A percentile compares a stretch with the other conserved stretches of the same genome.
Evolutionary conservation across 768 basidiomycete genomes (phyloP).

Genomic region (Clitopilus hobsonii): DNA sequence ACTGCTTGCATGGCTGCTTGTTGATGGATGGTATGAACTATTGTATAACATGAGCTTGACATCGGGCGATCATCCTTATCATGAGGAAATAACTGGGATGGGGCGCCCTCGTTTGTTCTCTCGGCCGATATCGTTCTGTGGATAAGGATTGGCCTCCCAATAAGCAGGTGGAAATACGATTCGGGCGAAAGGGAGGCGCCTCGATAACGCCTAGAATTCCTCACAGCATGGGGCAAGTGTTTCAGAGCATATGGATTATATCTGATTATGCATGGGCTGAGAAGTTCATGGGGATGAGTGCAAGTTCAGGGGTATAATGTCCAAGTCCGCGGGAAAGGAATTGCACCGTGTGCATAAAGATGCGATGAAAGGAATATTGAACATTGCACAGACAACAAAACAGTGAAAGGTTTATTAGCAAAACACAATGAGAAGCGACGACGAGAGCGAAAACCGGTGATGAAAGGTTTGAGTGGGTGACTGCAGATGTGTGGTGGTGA

Average conservation of each 20-base stretch:
- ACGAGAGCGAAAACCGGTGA: background rate
- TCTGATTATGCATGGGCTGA: background rate
- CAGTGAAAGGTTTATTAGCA: background rate
- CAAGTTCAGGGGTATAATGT: conserved; percentile 1
- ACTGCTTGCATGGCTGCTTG: too few species aligned
- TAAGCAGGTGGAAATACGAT: too few species aligned
- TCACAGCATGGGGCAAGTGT: background rate
- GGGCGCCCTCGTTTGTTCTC: too few species aligned
- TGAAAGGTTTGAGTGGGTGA: background rate
- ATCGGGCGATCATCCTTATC: too few species aligned
- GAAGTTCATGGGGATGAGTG: background rate
- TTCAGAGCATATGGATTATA: background rate
- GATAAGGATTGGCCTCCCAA: too few species aligned
- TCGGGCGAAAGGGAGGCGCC: too few species aligned
- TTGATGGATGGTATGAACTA: too few species aligned
- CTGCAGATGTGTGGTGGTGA: too few species aligned
- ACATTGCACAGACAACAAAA: background rate
- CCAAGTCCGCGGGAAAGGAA: background rate
- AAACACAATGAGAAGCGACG: conserved; percentile 1
- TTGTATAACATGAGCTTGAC: too few species aligned
- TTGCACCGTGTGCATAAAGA: background rate
- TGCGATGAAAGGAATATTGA: background rate
- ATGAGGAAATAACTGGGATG: too few species aligned
- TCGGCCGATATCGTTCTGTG: too few species aligned
- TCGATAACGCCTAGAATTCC: too few species aligned